Percentiles rank a stretch among this genome's conserved stretches.
Evolutionary conservation across 495 filamentous ascomycete genomes (phyloP).

Genomic region (Tuber magnatum): DNA sequence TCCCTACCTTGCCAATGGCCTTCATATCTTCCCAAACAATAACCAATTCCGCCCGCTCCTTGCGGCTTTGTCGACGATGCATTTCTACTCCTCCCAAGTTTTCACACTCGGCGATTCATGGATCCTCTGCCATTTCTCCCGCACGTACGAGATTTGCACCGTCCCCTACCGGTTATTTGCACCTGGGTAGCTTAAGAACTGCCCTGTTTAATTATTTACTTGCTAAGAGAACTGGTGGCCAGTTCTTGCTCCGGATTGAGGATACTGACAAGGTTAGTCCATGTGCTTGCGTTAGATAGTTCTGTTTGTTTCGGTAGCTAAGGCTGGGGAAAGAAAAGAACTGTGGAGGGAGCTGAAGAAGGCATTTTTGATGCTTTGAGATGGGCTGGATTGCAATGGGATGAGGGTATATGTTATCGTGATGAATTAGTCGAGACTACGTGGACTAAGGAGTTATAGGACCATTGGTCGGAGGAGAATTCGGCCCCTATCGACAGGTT

Average conservation of each 20-base stretch:
- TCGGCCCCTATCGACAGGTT: conserved; percentile 83
- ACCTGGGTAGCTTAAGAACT: conserved; percentile 83
- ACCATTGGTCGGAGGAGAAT: conserved; percentile 67
- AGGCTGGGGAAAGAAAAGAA: conserved; percentile 55
- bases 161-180: conserved; percentile 87
- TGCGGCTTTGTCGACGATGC: conserved; percentile 17
- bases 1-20: neutral
- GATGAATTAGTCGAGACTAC: conserved; percentile 16
- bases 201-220: conserved; percentile 88
- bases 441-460: conserved; percentile 47
- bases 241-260: conserved; percentile 87
- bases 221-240: conserved; percentile 79
- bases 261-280: conserved; percentile 79
- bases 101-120: neutral
- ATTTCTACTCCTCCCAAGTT: conserved; percentile 10
- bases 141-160: conserved; percentile 91
- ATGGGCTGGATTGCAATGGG: conserved; percentile 89
- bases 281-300: conserved; percentile 19
- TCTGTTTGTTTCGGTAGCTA: conserved; percentile 29
- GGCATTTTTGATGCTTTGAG: conserved; percentile 66
- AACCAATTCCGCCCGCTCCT: neutral
- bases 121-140: conserved; percentile 44
- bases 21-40: neutral
- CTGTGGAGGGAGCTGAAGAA: conserved; percentile 68
- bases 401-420: conserved; percentile 62